Conservation (phyloP, 192 early-diverging fungal genomes). For the Coemansia sp. region DNA sequence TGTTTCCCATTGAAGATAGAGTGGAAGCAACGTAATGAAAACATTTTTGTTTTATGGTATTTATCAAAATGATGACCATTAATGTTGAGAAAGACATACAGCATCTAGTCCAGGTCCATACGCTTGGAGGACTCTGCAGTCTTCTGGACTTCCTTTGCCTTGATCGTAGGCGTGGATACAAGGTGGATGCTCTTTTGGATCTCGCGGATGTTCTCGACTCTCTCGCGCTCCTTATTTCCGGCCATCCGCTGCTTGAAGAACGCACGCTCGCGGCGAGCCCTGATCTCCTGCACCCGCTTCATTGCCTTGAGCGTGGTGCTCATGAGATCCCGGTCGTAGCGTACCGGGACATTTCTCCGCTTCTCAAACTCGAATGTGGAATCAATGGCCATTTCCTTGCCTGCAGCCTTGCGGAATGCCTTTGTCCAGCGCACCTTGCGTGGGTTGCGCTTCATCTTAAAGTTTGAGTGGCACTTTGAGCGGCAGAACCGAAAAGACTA, state of each 20-base stretch:
- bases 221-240: conserved; percentile 84
- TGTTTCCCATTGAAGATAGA: too few relatives aligned
- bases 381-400: conserved; percentile 99
- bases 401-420: conserved; percentile 97
- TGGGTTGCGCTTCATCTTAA: conserved; percentile 99
- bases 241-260: conserved; percentile 91
- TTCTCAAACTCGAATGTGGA: conserved; percentile 98
- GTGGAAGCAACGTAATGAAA: too few relatives aligned
- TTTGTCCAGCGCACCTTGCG: conserved; percentile 99
- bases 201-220: conserved; percentile 70
- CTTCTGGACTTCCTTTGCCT: conserved; percentile 49
- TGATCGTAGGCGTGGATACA: conserved; percentile 56
- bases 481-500: conserved; percentile 94
- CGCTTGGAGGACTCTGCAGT: conserved; percentile 44
- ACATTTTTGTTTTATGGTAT: background rate
- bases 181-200: conserved; percentile 90
- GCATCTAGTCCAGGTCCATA: conserved; percentile 51
- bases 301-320: conserved; percentile 97
- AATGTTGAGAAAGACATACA: conserved; percentile 3
- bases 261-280: conserved; percentile 87
- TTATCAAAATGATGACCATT: background rate
- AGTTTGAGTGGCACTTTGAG: conserved; percentile 99
- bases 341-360: conserved; percentile 95
- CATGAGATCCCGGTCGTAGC: conserved; percentile 98
- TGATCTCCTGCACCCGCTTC: conserved; percentile 96